These are phyloP conservation scores for Gossypium davidsonii DNA, from an alignment of 441 rosid species.

Conservation along the genomic window DNA sequence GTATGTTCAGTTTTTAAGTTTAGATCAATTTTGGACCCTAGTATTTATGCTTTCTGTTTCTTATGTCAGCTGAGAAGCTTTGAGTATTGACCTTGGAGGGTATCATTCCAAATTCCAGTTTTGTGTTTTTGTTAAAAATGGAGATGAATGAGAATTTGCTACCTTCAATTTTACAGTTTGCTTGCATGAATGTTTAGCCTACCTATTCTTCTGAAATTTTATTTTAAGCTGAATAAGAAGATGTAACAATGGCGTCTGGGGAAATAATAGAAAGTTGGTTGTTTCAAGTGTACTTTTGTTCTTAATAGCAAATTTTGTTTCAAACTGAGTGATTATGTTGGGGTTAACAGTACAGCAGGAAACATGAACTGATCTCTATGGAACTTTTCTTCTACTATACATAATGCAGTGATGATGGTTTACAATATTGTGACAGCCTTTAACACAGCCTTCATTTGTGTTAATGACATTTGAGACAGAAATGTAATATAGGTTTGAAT, in stretches of 20 bases:
- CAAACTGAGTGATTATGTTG: background rate
- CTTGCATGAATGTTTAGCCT: background rate
- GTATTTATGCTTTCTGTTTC: background rate
- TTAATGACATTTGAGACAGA: background rate
- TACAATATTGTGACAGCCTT: background rate
- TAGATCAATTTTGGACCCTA: background rate
- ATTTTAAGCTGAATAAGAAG: background rate
- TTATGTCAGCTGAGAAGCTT: background rate
- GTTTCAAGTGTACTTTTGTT: background rate
- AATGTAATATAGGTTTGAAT: background rate
- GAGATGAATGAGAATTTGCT: background rate
- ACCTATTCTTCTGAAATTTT: background rate
- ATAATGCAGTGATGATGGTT: background rate
- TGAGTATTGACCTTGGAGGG: background rate
- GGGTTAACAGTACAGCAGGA: background rate
- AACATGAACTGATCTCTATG: background rate
- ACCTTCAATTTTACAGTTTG: background rate
- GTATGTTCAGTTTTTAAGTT: background rate
- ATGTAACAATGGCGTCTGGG: background rate
- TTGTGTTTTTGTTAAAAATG: background rate
- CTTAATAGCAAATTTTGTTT: background rate
- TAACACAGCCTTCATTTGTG: background rate
- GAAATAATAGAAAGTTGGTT: background rate
- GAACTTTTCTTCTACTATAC: background rate
- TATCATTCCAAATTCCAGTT: background rate